phyloP scores from a whole-genome alignment of 2,329 filamentous ascomycete species.

The Monilinia fructicola region DNA sequence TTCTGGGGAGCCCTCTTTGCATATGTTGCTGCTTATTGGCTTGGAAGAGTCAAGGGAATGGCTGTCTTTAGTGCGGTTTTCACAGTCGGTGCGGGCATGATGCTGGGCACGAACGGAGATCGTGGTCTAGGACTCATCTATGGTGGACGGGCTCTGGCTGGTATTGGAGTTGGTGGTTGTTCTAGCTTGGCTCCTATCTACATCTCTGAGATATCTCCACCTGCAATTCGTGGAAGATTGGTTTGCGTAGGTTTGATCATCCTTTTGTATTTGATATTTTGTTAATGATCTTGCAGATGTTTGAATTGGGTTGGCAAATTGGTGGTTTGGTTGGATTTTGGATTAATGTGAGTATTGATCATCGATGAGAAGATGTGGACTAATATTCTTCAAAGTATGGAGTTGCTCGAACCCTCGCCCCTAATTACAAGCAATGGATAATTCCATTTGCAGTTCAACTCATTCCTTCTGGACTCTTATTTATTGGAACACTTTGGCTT shows the following conservation, averaged over 20 bases:
- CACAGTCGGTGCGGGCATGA: constrained; percentile 67
- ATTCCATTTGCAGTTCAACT: constrained; percentile 63
- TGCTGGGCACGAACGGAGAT: constrained; percentile 52
- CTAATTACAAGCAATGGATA: constrained; percentile 56
- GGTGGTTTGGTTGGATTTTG: constrained; percentile 64
- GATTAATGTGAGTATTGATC: constrained; percentile 50
- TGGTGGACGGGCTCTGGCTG: constrained; percentile 32
- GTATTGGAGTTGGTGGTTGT: constrained; percentile 31
- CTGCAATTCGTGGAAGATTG: constrained; percentile 30
- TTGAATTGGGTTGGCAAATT: constrained; percentile 65
- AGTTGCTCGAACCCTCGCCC: constrained; percentile 40
- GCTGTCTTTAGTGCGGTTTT: constrained; percentile 63
- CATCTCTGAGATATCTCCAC: constrained; percentile 36
- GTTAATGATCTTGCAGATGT: constrained; percentile 44
- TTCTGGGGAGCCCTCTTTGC: constrained; percentile 27
- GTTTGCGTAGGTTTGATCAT: background rate
- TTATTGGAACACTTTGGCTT: constrained; percentile 59
- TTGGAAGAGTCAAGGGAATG: constrained; percentile 48
- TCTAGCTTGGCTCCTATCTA: constrained; percentile 61
- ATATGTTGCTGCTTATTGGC: constrained; percentile 1
- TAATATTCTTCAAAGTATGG: constrained; percentile 52
- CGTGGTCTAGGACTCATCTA: constrained; percentile 23
- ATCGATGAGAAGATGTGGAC: constrained; percentile 39
- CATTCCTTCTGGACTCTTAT: constrained; percentile 63
- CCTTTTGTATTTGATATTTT: too few species aligned